These are phyloP conservation scores for Melanomma pulvis-pyrius DNA, from an alignment of 495 filamentous ascomycete genomes.

Conservation along the genomic window DNA sequence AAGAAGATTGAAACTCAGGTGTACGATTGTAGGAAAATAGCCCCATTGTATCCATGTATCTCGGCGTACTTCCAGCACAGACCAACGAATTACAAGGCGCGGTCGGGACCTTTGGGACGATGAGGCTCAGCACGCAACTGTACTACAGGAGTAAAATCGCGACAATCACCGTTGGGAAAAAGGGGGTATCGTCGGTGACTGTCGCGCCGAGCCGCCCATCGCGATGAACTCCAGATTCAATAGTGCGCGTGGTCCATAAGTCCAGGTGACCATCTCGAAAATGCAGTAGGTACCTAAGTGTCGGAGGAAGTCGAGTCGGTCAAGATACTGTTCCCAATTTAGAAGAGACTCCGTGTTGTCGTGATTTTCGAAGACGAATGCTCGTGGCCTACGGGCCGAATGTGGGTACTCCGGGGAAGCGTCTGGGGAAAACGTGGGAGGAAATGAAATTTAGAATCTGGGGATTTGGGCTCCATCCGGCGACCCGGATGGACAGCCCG, in stretches of 20 bases:
- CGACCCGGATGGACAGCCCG: not conserved
- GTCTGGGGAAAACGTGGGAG: conserved; percentile 11
- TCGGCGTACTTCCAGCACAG: not conserved
- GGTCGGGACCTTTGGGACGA: not conserved
- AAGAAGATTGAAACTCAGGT: not conserved
- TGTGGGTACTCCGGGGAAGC: not conserved
- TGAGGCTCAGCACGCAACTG: not conserved
- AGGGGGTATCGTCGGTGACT: not conserved
- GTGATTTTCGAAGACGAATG: not conserved
- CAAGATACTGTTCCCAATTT: not conserved
- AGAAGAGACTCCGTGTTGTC: not conserved
- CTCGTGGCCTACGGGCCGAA: not conserved
- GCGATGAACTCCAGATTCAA: not conserved
- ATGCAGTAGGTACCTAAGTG: not conserved
- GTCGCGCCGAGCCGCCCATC: not conserved
- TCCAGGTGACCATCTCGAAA: not conserved
- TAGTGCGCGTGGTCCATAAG: not conserved
- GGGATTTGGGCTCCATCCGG: not conserved
- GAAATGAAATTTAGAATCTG: not conserved
- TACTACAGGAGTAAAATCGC: not conserved
- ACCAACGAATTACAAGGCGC: not conserved
- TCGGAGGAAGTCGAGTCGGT: not conserved
- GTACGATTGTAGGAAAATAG: not conserved
- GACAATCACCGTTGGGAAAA: not conserved
- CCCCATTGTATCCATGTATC: not conserved